phyloP scores from a whole-genome alignment of 2,329 filamentous ascomycete species.

The Hawksworthiomyces lignivorus region DNA sequence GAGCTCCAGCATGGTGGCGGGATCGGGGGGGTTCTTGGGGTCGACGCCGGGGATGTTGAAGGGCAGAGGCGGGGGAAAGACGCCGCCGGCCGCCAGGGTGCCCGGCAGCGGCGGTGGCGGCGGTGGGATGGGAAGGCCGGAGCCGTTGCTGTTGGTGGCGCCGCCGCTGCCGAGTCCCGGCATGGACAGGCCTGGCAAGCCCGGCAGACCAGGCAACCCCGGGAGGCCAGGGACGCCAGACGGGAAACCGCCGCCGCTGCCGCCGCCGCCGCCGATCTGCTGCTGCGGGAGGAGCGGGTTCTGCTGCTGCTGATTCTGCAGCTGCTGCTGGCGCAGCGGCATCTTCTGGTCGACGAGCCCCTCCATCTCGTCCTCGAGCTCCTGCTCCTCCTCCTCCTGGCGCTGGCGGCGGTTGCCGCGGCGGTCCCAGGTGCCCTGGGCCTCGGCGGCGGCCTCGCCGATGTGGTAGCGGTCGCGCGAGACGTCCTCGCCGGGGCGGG shows the following conservation, averaged over 20 bases:
- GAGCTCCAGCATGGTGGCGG: constrained; percentile 54
- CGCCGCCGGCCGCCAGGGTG: constrained; percentile 28
- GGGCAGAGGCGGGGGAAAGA: constrained; percentile 31
- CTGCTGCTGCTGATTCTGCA: constrained; percentile 4
- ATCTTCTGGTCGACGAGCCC: constrained; percentile 87
- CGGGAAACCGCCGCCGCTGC: too few relatives aligned
- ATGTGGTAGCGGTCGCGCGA: constrained; percentile 93
- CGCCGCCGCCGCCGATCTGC: constrained; percentile 22
- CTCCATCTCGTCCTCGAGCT: constrained; percentile 87
- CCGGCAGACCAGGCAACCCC: constrained; percentile 31
- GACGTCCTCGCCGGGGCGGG: constrained; percentile 74
- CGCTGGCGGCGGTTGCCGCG: constrained; percentile 69
- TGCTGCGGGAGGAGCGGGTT: background rate
- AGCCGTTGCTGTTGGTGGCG: constrained; percentile 10
- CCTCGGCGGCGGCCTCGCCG: constrained; percentile 85
- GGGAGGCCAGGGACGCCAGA: too few relatives aligned
- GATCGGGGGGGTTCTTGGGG: constrained; percentile 51
- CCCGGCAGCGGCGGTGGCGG: constrained; percentile 43
- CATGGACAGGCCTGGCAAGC: constrained; percentile 55
- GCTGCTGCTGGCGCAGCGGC: constrained; percentile 44
- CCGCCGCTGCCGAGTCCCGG: constrained; percentile 41
- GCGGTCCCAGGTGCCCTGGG: constrained; percentile 88
- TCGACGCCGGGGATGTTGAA: constrained; percentile 49
- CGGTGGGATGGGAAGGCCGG: constrained; percentile 34
- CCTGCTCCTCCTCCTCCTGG: constrained; percentile 88